Evolutionary conservation across 2,329 filamentous ascomycete genomes (phyloP), one percentile per base, ranked within the genome.

Genomic region (Chlorencoelia australis): DNA sequence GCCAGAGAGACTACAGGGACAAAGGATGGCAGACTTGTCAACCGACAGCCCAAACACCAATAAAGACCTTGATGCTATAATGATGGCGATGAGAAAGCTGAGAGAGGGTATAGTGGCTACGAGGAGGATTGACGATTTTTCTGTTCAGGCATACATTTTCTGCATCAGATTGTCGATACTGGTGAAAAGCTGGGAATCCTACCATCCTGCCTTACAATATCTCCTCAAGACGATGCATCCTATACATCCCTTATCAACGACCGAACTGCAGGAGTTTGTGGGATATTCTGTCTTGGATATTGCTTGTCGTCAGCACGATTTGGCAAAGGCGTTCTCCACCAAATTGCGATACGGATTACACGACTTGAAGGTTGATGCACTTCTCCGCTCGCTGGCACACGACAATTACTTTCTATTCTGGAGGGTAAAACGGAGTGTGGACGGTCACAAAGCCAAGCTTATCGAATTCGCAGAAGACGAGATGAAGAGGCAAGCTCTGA

Each of bases 81-180:
- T 95, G 36, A 73, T 83, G 51, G 84, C 89, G 3, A 79, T 96
- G 55, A 79, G 91, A 44, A 96, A 95, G 59, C 73, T 98, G 20
- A 78, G 91, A 39, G 91, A 98, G 64, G 88, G 81, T 16, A 79
- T 96, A 31, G 75, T 94, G 3, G 84, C 84, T 9, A 79, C 82
- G 7, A 75, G 77, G 35, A 76, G 88, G 14, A 66, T 69, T 22
- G 83, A 94, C 54, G 67, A 74, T 35, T 98, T 98, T 59, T 79
- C 89, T 1, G 76, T 82, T n/a, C 79, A 87, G 49, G 84, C 79
- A 11, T 94, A 96, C 61, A 76, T 94, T 44, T 96, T 96, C 66
- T 86, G 84, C 51, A 84, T 94, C 50, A 81, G 88, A 37, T 69
- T 88, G 17, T 79, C 83, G 16, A 79, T 98, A 44, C 72, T 94